phyloP scores from a whole-genome alignment of 108 stramenopile species.

The Cyclotella choctawhatcheeana region DNA sequence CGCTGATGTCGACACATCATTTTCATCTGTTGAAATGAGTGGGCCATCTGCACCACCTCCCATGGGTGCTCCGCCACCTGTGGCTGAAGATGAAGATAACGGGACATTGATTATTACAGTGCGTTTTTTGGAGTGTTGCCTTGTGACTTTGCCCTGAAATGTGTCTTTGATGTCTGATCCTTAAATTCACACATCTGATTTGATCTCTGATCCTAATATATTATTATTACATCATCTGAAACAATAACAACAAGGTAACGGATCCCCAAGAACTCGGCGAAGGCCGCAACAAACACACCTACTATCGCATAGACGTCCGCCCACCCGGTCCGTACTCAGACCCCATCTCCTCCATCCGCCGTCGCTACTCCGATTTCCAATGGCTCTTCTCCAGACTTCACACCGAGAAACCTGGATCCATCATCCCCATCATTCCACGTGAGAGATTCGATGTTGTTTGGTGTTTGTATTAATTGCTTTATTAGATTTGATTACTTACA shows the following conservation, averaged over 20 bases:
- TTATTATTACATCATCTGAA: not conserved
- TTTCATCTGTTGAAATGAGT: conserved; percentile 12
- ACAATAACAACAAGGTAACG: conserved; percentile 49
- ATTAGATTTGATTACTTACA: too few species aligned
- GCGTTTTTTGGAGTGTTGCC: not conserved
- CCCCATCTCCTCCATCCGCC: conserved; percentile 62
- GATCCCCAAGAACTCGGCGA: conserved; percentile 70
- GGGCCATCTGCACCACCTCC: conserved; percentile 13
- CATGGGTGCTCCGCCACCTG: not conserved
- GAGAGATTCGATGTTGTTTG: too few species aligned
- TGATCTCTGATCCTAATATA: too few species aligned
- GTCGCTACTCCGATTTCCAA: conserved; percentile 93
- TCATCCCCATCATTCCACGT: conserved; percentile 95
- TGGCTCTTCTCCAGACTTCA: conserved; percentile 89
- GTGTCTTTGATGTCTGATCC: not conserved
- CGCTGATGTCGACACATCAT: conserved; percentile 15
- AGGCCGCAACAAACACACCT: conserved; percentile 66
- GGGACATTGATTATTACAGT: conserved; percentile 5
- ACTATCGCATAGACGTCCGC: conserved; percentile 63
- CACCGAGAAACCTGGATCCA: conserved; percentile 84
- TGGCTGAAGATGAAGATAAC: not conserved
- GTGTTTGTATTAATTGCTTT: too few species aligned
- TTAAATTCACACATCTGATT: not conserved
- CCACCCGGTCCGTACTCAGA: conserved; percentile 47
- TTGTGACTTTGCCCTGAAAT: not conserved